Evolutionary conservation across 768 basidiomycete species (phyloP), one percentile per base, ranked within the genome.

Genomic region (Baorangia bicolor): DNA sequence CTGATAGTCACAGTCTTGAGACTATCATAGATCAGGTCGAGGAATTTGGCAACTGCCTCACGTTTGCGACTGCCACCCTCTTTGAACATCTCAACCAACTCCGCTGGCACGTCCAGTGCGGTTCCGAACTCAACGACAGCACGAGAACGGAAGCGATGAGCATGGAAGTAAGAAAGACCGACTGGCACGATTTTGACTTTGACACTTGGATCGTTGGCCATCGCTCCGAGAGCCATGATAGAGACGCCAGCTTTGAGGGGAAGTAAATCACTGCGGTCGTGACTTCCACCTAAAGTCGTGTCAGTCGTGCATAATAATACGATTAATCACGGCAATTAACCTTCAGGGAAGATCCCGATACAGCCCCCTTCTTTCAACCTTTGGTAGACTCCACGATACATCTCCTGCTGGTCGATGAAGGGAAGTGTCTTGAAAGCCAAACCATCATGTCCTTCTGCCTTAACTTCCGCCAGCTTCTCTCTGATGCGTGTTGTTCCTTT

Each of bases 331-430:
- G n/a, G 27, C 9, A 14, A 56, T 72, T 54, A 61, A 92, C 95
- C 96, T 87, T 98, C 97, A 37, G 97, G 97, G 68, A 98, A 98
- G 60, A 99, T 98, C 43, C 97, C 95, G 58, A 99, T 95, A 60
- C 87, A 86, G 14, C 93, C 93, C 10, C 92, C 92, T 53, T 88
- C 83, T 53, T 84, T 90, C 53, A 98, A 75, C 53, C 84, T 82
- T 67, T 92, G 80, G 71, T 97, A 99, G 5, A 98, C 97, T 56
- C 92, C 81, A 18, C 87, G 84, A 72, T 98, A 99, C 87, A 97
- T 98, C 49, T 92, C 85, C 58, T 90, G 84, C 69, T 98, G 97
- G 75, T 99, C 91, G 58, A 99, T 85, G 68, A 87, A 87, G 1
- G 95, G 94, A 54, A 98, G 73, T 37, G 77, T 78, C 73, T 94